Evolutionary conservation across 2,329 filamentous ascomycete species (phyloP).

Genomic region (Drechslera avenae): DNA sequence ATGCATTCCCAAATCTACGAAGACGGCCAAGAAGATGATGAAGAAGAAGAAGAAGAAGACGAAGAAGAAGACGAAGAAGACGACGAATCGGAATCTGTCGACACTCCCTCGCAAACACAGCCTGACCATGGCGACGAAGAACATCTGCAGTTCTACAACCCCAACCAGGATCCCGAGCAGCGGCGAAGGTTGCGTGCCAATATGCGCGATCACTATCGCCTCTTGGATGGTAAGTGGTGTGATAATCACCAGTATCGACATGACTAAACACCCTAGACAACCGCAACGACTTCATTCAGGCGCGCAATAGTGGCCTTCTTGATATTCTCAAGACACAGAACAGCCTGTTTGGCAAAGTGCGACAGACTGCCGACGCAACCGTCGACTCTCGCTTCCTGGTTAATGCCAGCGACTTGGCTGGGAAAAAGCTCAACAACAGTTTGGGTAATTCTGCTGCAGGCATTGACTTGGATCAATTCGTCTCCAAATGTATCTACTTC

Average conservation of each 20-base stretch:
- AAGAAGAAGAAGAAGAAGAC: conserved; percentile 22
- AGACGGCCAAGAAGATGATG: conserved; percentile 18
- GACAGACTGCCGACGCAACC: conserved; percentile 87
- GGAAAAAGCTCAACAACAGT: conserved; percentile 76
- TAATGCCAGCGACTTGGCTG: conserved; percentile 76
- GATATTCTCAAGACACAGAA: conserved; percentile 71
- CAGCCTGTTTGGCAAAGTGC: conserved; percentile 68
- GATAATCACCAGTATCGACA: neutral
- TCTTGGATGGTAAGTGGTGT: conserved; percentile 57
- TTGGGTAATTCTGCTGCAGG: conserved; percentile 75
- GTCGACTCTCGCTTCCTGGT: conserved; percentile 89
- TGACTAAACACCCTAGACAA: conserved; percentile 62
- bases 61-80: conserved; percentile 24
- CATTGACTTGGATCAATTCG: conserved; percentile 87
- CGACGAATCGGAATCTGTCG: conserved; percentile 15
- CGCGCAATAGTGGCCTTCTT: conserved; percentile 66
- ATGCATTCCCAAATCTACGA: conserved; percentile 8
- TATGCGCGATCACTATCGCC: conserved; percentile 68
- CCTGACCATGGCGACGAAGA: conserved; percentile 17
- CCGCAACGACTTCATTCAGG: conserved; percentile 70
- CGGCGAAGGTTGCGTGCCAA: conserved; percentile 72
- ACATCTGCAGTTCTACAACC: conserved; percentile 67
- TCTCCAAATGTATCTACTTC: conserved; percentile 85
- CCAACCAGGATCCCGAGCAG: conserved; percentile 77
- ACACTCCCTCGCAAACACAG: conserved; percentile 10